Evolutionary conservation across 768 basidiomycete species (phyloP).

Genomic region (Suillus subluteus): DNA sequence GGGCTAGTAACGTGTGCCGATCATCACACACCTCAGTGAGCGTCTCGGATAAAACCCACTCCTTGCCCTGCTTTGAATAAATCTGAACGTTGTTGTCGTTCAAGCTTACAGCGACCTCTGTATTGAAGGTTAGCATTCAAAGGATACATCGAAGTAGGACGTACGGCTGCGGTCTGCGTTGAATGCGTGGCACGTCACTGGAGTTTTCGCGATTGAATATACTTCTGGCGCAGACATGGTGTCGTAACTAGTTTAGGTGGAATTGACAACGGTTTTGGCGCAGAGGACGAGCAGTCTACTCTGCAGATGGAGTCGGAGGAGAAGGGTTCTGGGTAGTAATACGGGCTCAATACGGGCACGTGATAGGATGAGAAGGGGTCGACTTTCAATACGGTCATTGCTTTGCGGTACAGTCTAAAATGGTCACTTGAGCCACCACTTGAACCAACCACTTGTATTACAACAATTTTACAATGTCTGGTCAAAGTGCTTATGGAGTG

Average conservation of each 20-base stretch:
- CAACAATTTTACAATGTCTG: too few species aligned
- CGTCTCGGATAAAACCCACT: conserved; percentile 75
- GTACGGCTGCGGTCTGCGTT: conserved; percentile 84
- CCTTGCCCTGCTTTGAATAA: conserved; percentile 63
- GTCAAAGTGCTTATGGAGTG: too few species aligned
- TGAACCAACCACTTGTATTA: too few species aligned
- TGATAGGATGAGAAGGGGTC: too few species aligned
- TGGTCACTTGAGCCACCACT: too few species aligned
- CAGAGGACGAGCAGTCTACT: conserved; percentile 91
- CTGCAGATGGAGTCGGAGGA: conserved; percentile 40
- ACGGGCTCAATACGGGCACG: too few species aligned
- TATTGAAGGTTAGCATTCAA: not conserved
- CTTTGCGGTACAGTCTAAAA: too few species aligned
- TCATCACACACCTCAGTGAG: conserved; percentile 73
- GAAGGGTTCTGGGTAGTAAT: too few species aligned
- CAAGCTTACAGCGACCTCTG: conserved; percentile 91
- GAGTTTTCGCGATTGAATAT: conserved; percentile 75
- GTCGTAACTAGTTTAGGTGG: conserved; percentile 6
- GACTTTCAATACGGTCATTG: too few species aligned
- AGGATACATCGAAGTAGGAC: conserved; percentile 35
- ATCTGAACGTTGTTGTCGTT: conserved; percentile 91
- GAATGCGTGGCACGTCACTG: conserved; percentile 91
- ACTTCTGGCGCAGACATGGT: conserved; percentile 76
- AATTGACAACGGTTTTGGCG: not conserved
- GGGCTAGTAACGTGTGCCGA: not conserved